Conservation (phyloP, 129 eudicot genomes). For the Tagetes erecta region DNA sequence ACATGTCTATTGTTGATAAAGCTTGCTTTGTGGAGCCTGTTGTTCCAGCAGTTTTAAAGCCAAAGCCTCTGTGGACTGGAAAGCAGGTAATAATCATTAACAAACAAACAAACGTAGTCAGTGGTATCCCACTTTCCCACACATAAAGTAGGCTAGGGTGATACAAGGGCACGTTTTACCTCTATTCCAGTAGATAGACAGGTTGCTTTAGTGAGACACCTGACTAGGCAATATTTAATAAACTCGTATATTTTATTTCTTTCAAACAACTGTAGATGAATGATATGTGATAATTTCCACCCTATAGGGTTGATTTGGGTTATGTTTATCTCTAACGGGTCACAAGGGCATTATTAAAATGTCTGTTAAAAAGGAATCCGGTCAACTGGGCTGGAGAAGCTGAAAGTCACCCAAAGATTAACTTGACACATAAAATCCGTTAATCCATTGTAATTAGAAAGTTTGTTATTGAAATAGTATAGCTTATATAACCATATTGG, state of each 20-base stretch:
- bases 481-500: background rate
- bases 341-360: background rate
- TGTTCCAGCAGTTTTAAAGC: conserved; percentile 78
- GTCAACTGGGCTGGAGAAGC: background rate
- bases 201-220: too few species aligned
- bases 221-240: too few species aligned
- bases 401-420: background rate
- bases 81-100: conserved; percentile 60
- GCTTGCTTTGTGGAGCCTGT: conserved; percentile 51
- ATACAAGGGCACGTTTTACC: too few species aligned
- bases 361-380: background rate
- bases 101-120: too few species aligned
- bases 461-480: background rate
- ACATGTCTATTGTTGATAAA: conserved; percentile 51
- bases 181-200: too few species aligned
- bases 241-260: too few species aligned
- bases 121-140: too few species aligned
- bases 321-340: background rate
- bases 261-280: background rate
- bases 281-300: background rate
- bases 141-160: too few species aligned
- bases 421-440: background rate
- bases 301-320: background rate
- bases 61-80: conserved; percentile 90
- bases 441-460: background rate